phyloP scores from a whole-genome alignment of 164 flowering plant species.

The Protea cynaroides region DNA sequence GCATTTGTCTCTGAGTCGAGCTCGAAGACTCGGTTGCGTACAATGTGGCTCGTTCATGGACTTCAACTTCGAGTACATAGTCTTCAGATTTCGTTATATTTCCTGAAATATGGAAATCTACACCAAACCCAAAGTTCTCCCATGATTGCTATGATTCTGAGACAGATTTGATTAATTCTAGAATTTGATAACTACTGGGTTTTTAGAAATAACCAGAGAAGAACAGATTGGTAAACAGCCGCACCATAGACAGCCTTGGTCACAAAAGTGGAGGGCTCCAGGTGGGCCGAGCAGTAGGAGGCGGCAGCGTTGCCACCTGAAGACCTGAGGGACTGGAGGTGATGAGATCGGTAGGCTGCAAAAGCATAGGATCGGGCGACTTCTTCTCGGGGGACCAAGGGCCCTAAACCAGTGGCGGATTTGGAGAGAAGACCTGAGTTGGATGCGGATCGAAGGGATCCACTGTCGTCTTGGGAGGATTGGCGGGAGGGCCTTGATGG shows the following conservation, averaged over 20 bases:
- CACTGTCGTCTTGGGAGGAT: conserved; percentile 53
- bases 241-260: conserved; percentile 63
- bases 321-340: conserved; percentile 38
- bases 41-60: no score
- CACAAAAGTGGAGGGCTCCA: conserved; percentile 23
- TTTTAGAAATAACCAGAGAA: no score
- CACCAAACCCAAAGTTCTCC: no score
- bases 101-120: no score
- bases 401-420: conserved; percentile 22
- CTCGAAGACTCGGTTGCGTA: no score
- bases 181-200: no score
- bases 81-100: no score
- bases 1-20: no score
- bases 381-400: conserved; percentile 26
- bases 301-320: conserved; percentile 18
- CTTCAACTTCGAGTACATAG: no score
- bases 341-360: conserved; percentile 36
- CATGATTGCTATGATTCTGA: no score
- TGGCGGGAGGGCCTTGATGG: conserved; percentile 35
- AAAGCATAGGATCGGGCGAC: conserved; percentile 23
- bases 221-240: conserved; percentile 65
- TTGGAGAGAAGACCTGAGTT: conserved; percentile 32
- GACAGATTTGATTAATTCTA: no score
- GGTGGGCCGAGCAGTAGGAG: conserved; percentile 18
- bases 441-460: conserved; percentile 65